Conservation (phyloP, 1,284 basidiomycete species). For the Bjerkandera adusta region DNA sequence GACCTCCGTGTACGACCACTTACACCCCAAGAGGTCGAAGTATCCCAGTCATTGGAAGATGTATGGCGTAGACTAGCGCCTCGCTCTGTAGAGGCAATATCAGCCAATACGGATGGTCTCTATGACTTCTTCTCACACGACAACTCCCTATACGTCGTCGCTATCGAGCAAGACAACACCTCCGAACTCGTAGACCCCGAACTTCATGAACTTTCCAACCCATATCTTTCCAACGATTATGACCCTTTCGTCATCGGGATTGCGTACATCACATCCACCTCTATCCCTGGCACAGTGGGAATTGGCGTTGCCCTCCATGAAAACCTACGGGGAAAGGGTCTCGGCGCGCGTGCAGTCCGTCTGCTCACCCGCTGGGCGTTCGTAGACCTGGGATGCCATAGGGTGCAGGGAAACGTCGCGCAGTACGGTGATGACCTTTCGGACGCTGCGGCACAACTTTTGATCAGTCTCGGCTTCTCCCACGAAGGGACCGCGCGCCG, state of each 20-base stretch:
- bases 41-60: neutral
- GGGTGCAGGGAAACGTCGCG: conserved; percentile 33
- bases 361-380: conserved; percentile 48
- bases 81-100: conserved; percentile 8
- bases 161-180: neutral
- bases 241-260: conserved; percentile 34
- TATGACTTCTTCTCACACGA: conserved; percentile 8
- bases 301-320: conserved; percentile 48
- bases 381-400: conserved; percentile 45
- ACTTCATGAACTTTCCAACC: neutral
- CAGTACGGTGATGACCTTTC: conserved; percentile 3
- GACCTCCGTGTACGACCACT: neutral
- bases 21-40: neutral
- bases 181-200: neutral
- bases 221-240: neutral
- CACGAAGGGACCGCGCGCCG: conserved; percentile 60
- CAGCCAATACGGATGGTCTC: neutral
- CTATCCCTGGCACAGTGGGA: conserved; percentile 42
- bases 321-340: conserved; percentile 37
- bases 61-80: conserved; percentile 5
- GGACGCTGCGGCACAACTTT: conserved; percentile 14
- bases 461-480: conserved; percentile 40
- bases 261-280: conserved; percentile 40
- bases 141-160: conserved; percentile 5
- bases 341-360: conserved; percentile 43